Base-by-base conservation (phyloP, 176 grass and related monocot genomes). In the Aegilops bicornis region DNA sequence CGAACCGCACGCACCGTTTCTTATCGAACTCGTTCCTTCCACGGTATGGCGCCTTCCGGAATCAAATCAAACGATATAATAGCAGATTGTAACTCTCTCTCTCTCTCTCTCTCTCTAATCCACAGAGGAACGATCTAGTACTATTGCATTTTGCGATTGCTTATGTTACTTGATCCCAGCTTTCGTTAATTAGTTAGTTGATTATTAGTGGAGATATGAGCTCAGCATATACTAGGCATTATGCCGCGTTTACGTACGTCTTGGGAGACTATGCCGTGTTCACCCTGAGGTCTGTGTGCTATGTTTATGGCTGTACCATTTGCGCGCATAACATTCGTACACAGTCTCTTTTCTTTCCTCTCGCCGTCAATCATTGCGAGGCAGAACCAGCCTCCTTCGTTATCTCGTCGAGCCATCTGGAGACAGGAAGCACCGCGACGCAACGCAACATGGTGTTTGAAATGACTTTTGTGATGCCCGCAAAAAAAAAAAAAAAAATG, bases 281-380 rank as follows among this genome's bases (percentile, higher is more conserved):
- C 42, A 43, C 42, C 3, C 42, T 12, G 42, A 43, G 42, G 42
- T 52, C 15, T 52, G 14, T 52, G 13, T 47, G 12, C 12, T 47
- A 50, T 50, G 12, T 14, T 47, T 13, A 22, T 58, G 75, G 1
- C 3, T 16, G 60, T 61, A 63, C 14, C 62, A 15, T 69, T 56
- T 23, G 36, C 40, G 63, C 11, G 30, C 8, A 23, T 4, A 5
- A 31, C 12, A 1, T 30, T 14, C 6, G n/a, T 62, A 3, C 58
- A 1, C 10, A 3, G 10, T 19, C 19, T 14, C 8, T 23, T 36
- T 19, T 25, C 2, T 35, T 36, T 33, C 2, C 10, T 52, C 36
- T 10, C 33, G 73, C 5, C 14, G 66, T 10, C 76, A 85, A 85
- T 89, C 87, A 85, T 89, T 47, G 58, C 4, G 35, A 83, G 8